phyloP scores from a whole-genome alignment of 2,329 filamentous ascomycete genomes.

The Aspergillus viridinutans region DNA sequence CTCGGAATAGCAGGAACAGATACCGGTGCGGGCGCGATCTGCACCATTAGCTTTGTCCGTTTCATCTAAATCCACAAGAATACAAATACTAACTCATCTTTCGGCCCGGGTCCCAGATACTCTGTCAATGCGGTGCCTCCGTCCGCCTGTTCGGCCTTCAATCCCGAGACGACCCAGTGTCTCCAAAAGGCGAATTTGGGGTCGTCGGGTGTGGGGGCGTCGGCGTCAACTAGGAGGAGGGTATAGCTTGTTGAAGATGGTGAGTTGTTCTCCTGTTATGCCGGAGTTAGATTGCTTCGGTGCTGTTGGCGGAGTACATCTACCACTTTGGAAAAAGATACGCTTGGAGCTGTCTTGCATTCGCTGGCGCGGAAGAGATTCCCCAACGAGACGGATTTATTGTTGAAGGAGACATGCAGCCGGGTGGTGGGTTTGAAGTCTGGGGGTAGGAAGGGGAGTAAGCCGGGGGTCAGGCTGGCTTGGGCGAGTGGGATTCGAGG shows the following conservation, averaged over 20 bases:
- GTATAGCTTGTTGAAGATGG: constrained; percentile 4
- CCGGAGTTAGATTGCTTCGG: no score
- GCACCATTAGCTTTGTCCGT: not conserved
- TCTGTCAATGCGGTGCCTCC: constrained; percentile 5
- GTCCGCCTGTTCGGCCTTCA: not conserved
- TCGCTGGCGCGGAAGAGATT: constrained; percentile 14
- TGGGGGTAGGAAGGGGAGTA: constrained; percentile 6
- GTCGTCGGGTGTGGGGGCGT: constrained; percentile 15
- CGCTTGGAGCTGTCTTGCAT: constrained; percentile 6
- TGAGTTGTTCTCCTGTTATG: not conserved
- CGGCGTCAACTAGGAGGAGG: constrained; percentile 12
- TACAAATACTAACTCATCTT: constrained; percentile 13
- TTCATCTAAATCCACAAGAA: not conserved
- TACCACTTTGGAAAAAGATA: constrained; percentile 9
- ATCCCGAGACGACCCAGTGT: constrained; percentile 13
- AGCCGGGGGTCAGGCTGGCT: not conserved
- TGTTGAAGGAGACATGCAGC: constrained; percentile 5
- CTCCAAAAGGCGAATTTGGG: constrained; percentile 17
- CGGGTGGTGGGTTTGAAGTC: constrained; percentile 6
- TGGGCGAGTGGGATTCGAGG: not conserved
- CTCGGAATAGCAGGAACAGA: constrained; percentile 12
- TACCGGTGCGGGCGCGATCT: constrained; percentile 14
- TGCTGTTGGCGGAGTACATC: not conserved
- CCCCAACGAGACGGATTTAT: constrained; percentile 4
- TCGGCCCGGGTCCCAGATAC: constrained; percentile 15